phyloP scores from a whole-genome alignment of 176 grass and related monocot genomes.

The Oryza coarctata region DNA sequence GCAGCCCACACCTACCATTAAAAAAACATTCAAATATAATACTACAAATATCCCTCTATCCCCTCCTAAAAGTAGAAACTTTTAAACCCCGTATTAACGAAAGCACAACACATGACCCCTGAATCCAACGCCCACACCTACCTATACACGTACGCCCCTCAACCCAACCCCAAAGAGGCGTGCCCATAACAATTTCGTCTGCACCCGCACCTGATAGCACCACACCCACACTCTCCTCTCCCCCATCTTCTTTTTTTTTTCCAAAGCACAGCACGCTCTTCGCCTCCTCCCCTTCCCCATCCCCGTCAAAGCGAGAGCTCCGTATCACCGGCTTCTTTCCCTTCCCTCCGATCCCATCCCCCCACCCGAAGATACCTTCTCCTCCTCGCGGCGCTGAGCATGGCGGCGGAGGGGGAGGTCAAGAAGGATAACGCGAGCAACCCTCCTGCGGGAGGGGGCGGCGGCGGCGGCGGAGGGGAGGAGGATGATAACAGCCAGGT shows the following conservation, averaged over 20 bases:
- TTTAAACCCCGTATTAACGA: not conserved
- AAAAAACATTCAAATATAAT: not conserved
- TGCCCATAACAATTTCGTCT: slow-evolving; percentile 26
- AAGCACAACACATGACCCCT: not conserved
- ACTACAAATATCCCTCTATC: not conserved
- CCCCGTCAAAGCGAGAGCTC: slow-evolving; percentile 44
- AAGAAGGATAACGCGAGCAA: not conserved
- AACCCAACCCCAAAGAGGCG: not conserved
- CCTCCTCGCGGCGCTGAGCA: not conserved
- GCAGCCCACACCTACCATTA: too few relatives aligned
- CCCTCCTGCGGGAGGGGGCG: not conserved
- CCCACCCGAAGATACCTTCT: slow-evolving; percentile 24
- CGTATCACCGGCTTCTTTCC: slow-evolving; percentile 32
- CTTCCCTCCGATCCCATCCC: slow-evolving; percentile 44
- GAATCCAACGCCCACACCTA: not conserved
- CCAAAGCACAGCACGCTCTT: slow-evolving; percentile 1
- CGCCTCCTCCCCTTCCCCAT: not conserved
- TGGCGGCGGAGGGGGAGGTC: slow-evolving; percentile 55
- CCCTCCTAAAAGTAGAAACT: slow-evolving; percentile 13
- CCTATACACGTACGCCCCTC: not conserved
- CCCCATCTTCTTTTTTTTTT: not conserved
- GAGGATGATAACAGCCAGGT: not conserved
- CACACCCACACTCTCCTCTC: not conserved
- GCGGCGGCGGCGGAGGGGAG: not conserved
- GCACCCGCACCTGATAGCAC: slow-evolving; percentile 31